Evolutionary conservation across 495 filamentous ascomycete genomes (phyloP), one percentile per base, ranked within the genome.

Genomic region (Penicillium angulare): DNA sequence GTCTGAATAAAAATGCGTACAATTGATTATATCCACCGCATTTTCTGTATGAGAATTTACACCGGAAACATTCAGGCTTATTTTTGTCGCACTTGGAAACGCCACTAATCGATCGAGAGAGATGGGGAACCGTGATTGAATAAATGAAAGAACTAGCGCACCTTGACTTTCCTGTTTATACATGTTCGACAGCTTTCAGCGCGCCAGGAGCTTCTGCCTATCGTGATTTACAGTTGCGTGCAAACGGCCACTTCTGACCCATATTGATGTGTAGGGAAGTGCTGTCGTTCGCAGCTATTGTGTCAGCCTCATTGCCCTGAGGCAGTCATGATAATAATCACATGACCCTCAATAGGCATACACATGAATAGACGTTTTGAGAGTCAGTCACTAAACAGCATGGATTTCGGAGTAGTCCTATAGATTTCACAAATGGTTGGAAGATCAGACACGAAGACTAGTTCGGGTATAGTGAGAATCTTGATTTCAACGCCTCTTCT

Each of bases 401-500:
- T n/a, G n/a, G n/a, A n/a, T n/a, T n/a, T n/a, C n/a, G n/a, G n/a
- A n/a, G n/a, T n/a, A n/a, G n/a, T n/a, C n/a, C n/a, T n/a, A n/a
- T n/a, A n/a, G n/a, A n/a, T n/a, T n/a, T n/a, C n/a, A n/a, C n/a
- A n/a, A n/a, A n/a, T n/a, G n/a, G n/a, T n/a, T n/a, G n/a, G n/a
- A n/a, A n/a, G n/a, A n/a, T n/a, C n/a, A n/a, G n/a, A n/a, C n/a
- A n/a, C n/a, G n/a, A 15, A 35, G 7, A 16, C 33, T 35, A 15
- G 13, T n/a, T n/a, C n/a, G n/a, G n/a, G n/a, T n/a, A n/a, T 31
- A 1, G 13, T 31, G 5, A 31, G 8, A 31, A 31, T 2, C 27
- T 31, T 31, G 27, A 31, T 2, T 53, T 45, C 41, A 58, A 59
- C 51, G 56, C 56, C 56, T 47, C 47, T 4, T n/a, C n/a, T 15